phyloP scores from a whole-genome alignment of 495 filamentous ascomycete genomes.

The Astrothelium subdiscretum region DNA sequence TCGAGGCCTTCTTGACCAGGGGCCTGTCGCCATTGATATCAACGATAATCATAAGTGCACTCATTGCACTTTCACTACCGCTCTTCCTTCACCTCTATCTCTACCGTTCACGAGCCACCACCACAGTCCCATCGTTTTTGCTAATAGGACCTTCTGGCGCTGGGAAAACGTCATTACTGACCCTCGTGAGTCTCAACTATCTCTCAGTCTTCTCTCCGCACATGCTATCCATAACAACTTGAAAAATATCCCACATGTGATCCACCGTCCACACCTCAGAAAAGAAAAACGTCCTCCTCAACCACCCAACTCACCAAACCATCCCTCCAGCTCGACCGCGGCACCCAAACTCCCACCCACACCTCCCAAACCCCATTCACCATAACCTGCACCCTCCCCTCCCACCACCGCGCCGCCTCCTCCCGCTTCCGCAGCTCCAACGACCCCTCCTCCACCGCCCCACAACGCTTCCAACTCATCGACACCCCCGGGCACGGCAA shows the following conservation, averaged over 20 bases:
- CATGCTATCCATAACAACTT: background rate
- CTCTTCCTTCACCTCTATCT: constrained; percentile 67
- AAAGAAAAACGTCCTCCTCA: background rate
- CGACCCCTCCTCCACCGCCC: constrained; percentile 53
- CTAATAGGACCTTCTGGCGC: constrained; percentile 73
- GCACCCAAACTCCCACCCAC: constrained; percentile 48
- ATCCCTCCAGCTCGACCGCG: constrained; percentile 37
- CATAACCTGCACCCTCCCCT: constrained; percentile 59
- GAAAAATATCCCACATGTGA: background rate
- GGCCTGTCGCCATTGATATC: constrained; percentile 20
- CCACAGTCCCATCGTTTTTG: constrained; percentile 66
- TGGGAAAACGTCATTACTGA: constrained; percentile 81
- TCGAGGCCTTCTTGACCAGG: background rate
- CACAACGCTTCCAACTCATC: constrained; percentile 59
- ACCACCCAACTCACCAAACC: background rate
- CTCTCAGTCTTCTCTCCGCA: background rate
- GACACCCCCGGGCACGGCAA: constrained; percentile 97
- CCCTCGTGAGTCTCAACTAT: constrained; percentile 44
- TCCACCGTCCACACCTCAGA: background rate
- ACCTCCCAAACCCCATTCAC: constrained; percentile 68
- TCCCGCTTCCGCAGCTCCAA: constrained; percentile 60
- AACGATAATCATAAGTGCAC: constrained; percentile 49
- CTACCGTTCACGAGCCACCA: constrained; percentile 42
- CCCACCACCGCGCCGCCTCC: constrained; percentile 42
- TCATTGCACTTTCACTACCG: constrained; percentile 63